These are phyloP conservation scores for Fusarium lateritium DNA, from an alignment of 2,329 filamentous ascomycete genomes.

Conservation along the genomic window DNA sequence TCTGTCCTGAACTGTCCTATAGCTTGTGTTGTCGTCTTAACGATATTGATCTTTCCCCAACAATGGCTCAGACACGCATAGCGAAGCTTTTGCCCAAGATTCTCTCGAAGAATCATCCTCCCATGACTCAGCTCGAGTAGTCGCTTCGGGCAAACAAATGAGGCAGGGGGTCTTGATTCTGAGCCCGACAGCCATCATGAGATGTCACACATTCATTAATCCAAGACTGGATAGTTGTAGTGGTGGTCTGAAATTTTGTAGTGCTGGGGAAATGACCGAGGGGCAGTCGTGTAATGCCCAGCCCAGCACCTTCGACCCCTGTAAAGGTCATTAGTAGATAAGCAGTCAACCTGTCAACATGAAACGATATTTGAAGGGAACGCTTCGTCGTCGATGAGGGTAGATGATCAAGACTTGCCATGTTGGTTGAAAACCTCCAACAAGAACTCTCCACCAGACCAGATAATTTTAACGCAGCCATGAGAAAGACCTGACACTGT, in stretches of 20 bases:
- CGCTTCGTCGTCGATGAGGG: too few species aligned
- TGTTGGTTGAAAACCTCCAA: not conserved
- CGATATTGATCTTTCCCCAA: not conserved
- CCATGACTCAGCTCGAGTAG: not conserved
- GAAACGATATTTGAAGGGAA: too few species aligned
- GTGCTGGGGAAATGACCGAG: not conserved
- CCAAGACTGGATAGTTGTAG: not conserved
- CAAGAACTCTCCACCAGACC: accelerated
- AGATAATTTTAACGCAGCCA: accelerated
- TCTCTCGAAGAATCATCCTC: not conserved
- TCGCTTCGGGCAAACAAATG: not conserved
- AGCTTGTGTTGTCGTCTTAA: not conserved
- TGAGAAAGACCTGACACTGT: accelerated
- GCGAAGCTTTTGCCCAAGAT: accelerated
- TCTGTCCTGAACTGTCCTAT: accelerated
- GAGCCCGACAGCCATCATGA: accelerated
- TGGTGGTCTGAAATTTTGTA: not conserved
- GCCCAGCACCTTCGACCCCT: not conserved
- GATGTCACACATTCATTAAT: not conserved
- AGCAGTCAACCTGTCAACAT: not conserved
- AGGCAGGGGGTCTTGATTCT: accelerated
- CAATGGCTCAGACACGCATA: not conserved
- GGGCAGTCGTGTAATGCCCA: accelerated
- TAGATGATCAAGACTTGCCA: not conserved
- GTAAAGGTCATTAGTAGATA: not conserved